phyloP scores from a whole-genome alignment of 2,329 filamentous ascomycete genomes.

The Ophiosphaerella herpotricha region DNA sequence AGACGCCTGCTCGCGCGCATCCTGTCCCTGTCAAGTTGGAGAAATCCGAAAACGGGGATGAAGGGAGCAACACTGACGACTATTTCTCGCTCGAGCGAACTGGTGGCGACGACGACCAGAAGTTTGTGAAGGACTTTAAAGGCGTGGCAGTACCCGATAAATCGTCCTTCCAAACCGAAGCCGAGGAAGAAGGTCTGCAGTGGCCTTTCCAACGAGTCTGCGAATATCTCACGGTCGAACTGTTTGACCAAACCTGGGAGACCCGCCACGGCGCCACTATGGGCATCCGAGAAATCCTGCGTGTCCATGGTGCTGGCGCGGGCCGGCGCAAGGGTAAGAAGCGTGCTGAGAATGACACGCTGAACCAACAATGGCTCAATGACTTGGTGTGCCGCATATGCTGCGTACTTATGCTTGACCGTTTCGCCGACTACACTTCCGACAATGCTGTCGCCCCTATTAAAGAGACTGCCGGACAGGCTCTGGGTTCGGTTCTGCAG shows the following conservation, averaged over 20 bases:
- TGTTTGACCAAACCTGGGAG: constrained; percentile 95
- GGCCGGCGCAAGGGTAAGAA: constrained; percentile 75
- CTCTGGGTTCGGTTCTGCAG: constrained; percentile 83
- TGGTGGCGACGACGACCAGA: constrained; percentile 84
- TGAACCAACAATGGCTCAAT: constrained; percentile 87
- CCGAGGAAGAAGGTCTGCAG: constrained; percentile 75
- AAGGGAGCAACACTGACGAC: constrained; percentile 59
- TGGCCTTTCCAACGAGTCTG: constrained; percentile 96
- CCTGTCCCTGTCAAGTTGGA: constrained; percentile 62
- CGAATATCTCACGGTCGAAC: constrained; percentile 89
- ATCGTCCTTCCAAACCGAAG: constrained; percentile 79
- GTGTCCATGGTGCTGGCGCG: constrained; percentile 88
- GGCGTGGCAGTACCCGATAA: constrained; percentile 80
- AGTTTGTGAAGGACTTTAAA: constrained; percentile 95
- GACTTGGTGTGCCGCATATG: constrained; percentile 94
- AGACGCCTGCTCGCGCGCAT: constrained; percentile 54
- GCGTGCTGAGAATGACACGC: constrained; percentile 72
- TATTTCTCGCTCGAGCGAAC: constrained; percentile 88
- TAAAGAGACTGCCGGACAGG: constrained; percentile 92
- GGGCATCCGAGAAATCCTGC: constrained; percentile 87
- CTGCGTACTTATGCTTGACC: constrained; percentile 95
- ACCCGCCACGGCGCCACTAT: constrained; percentile 95
- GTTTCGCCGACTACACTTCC: constrained; percentile 96
- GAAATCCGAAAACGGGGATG: constrained; percentile 64
- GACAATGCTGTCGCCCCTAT: constrained; percentile 97